Evolutionary conservation across 345 rosid genomes (phyloP).

Genomic region (Sisymbrium irio): DNA sequence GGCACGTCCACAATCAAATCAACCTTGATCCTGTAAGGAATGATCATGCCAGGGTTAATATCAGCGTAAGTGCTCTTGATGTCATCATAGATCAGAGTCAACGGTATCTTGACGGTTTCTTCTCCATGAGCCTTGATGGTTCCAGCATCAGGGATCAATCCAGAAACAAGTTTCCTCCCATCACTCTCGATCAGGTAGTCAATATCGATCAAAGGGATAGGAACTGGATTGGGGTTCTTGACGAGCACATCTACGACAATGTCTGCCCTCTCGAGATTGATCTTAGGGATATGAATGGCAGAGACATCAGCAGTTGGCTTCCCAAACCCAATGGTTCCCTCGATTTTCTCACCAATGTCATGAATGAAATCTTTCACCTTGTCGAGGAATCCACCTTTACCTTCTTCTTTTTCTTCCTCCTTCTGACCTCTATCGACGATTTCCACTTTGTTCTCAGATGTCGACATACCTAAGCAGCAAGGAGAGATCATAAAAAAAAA

Average conservation of each 20-base stretch:
- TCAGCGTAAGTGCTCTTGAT: slow-evolving; percentile 74
- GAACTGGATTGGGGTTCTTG: slow-evolving; percentile 91
- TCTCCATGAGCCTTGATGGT: slow-evolving; percentile 86
- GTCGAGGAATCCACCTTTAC: slow-evolving; percentile 75
- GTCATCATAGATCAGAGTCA: slow-evolving; percentile 77
- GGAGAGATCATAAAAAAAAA: background rate
- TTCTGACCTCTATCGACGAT: slow-evolving; percentile 52
- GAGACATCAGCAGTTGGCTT: slow-evolving; percentile 94
- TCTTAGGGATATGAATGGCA: slow-evolving; percentile 68
- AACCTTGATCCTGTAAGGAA: slow-evolving; percentile 83
- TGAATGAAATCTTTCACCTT: slow-evolving; percentile 95
- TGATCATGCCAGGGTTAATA: slow-evolving; percentile 83
- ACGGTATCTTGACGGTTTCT: slow-evolving; percentile 89
- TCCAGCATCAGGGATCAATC: slow-evolving; percentile 93
- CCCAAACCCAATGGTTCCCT: slow-evolving; percentile 86
- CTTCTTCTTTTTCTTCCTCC: slow-evolving; percentile 58
- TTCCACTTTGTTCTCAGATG: slow-evolving; percentile 44
- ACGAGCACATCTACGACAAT: slow-evolving; percentile 80
- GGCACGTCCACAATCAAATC: slow-evolving; percentile 91
- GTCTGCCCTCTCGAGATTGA: slow-evolving; percentile 84
- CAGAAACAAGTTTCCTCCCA: slow-evolving; percentile 85
- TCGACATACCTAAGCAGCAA: slow-evolving; percentile 51
- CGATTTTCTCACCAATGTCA: slow-evolving; percentile 89
- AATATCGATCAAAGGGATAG: slow-evolving; percentile 83
- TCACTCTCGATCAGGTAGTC: slow-evolving; percentile 84